phyloP scores from a whole-genome alignment of 75 land plant species.

The Pinus taeda region DNA sequence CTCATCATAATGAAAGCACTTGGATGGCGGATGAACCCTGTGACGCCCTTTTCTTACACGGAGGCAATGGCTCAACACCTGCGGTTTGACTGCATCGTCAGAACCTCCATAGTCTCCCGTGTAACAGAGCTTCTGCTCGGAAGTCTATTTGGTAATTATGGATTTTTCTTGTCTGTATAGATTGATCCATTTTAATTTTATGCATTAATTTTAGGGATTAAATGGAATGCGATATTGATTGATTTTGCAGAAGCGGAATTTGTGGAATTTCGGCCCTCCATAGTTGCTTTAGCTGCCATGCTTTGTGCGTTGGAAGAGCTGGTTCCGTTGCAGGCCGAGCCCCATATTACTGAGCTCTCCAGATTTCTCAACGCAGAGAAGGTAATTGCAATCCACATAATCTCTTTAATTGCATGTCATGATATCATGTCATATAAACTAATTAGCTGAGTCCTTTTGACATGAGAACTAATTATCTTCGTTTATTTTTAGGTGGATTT shows the following conservation, averaged over 20 bases:
- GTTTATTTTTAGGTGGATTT: not conserved
- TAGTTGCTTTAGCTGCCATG: not conserved
- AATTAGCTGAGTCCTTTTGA: not conserved
- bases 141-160: constrained; percentile 8
- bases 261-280: constrained; percentile 1
- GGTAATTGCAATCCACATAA: not conserved
- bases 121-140: constrained; percentile 24
- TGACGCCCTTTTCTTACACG: constrained; percentile 58
- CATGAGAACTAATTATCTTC: not conserved
- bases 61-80: constrained; percentile 20
- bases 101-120: constrained; percentile 11
- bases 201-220: not conserved
- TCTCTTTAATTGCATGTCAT: not conserved
- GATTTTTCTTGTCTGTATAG: not conserved
- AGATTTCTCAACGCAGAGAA: not conserved
- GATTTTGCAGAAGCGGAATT: not conserved
- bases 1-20: constrained; percentile 44
- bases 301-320: not conserved
- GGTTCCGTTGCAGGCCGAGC: not conserved
- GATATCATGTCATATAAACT: not conserved
- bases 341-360: not conserved
- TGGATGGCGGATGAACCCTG: constrained; percentile 50
- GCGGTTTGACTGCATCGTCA: constrained; percentile 6
- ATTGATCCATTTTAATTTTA: not conserved
- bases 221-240: not conserved